These are phyloP conservation scores for Melampsora abietis-canadensis DNA, from an alignment of 1,284 basidiomycete genomes.

Conservation along the genomic window DNA sequence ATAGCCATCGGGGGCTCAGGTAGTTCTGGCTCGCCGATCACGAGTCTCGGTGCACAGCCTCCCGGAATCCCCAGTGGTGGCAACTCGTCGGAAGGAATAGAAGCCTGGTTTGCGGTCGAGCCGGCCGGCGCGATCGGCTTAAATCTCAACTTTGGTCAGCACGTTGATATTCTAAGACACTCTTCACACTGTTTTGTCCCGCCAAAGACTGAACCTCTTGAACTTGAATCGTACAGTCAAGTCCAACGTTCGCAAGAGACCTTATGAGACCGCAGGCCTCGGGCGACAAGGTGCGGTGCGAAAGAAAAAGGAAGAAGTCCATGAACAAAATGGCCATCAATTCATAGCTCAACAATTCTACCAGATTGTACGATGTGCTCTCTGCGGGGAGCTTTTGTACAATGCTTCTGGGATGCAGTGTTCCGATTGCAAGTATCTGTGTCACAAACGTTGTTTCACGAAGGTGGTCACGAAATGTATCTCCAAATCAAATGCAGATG, in stretches of 20 bases:
- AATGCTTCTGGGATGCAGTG: slow-evolving; percentile 97
- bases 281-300: slow-evolving; percentile 96
- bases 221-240: slow-evolving; percentile 65
- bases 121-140: slow-evolving; percentile 90
- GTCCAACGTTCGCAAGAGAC: slow-evolving; percentile 90
- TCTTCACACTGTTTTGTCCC: not conserved
- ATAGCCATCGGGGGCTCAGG: slow-evolving; percentile 45
- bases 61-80: slow-evolving; percentile 22
- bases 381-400: slow-evolving; percentile 94
- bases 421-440: slow-evolving; percentile 97
- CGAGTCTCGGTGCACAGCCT: slow-evolving; percentile 36
- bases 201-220: not conserved
- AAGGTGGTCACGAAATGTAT: slow-evolving; percentile 99
- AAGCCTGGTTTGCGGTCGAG: slow-evolving; percentile 96
- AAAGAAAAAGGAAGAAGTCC: slow-evolving; percentile 95
- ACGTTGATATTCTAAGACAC: not conserved
- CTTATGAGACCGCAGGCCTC: slow-evolving; percentile 81
- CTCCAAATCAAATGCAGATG: slow-evolving; percentile 85
- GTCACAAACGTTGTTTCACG: slow-evolving; percentile 98
- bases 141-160: slow-evolving; percentile 79
- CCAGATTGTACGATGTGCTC: slow-evolving; percentile 86
- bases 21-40: slow-evolving; percentile 33
- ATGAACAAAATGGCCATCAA: slow-evolving; percentile 99
- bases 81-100: slow-evolving; percentile 68
- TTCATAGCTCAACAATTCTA: slow-evolving; percentile 98